Percentiles rank a stretch among this genome's conserved stretches.
Evolutionary conservation across 768 basidiomycete species (phyloP).

Genomic region (Favolaschia claudopus): DNA sequence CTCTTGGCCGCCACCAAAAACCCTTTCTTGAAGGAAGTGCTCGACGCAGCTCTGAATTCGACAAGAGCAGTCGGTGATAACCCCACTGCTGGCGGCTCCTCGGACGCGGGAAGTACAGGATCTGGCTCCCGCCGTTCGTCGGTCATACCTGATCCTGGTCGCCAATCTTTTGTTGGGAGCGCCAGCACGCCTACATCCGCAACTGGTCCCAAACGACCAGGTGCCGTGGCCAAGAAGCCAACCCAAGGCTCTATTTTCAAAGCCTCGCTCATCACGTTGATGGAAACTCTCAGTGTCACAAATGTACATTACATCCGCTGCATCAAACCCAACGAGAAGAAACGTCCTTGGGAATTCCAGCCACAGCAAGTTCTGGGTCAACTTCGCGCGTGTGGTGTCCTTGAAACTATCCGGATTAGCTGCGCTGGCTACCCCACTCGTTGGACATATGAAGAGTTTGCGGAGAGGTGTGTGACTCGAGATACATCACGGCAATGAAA

Average conservation of each 20-base stretch:
- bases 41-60: constrained; percentile 87
- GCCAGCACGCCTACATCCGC: constrained; percentile 41
- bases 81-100: constrained; percentile 72
- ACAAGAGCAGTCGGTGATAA: constrained; percentile 71
- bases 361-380: constrained; percentile 96
- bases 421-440: constrained; percentile 98
- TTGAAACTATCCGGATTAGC: constrained; percentile 98
- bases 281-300: constrained; percentile 97
- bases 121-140: constrained; percentile 79
- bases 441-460: constrained; percentile 99
- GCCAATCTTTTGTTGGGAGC: constrained; percentile 67
- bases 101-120: constrained; percentile 73
- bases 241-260: constrained; percentile 99
- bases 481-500: not conserved
- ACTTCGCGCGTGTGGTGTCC: constrained; percentile 95
- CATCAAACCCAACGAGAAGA: constrained; percentile 98
- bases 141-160: constrained; percentile 87
- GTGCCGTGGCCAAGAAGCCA: constrained; percentile 83
- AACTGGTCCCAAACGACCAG: constrained; percentile 63
- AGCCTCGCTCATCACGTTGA: constrained; percentile 87
- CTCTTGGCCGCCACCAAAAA: constrained; percentile 89
- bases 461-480: constrained; percentile 76
- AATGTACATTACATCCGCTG: constrained; percentile 99
- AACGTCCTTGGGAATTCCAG: constrained; percentile 96
- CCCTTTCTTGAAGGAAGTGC: constrained; percentile 91